phyloP scores from a whole-genome alignment of 2,329 filamentous ascomycete genomes.

The Aspergillus transmontanensis region DNA sequence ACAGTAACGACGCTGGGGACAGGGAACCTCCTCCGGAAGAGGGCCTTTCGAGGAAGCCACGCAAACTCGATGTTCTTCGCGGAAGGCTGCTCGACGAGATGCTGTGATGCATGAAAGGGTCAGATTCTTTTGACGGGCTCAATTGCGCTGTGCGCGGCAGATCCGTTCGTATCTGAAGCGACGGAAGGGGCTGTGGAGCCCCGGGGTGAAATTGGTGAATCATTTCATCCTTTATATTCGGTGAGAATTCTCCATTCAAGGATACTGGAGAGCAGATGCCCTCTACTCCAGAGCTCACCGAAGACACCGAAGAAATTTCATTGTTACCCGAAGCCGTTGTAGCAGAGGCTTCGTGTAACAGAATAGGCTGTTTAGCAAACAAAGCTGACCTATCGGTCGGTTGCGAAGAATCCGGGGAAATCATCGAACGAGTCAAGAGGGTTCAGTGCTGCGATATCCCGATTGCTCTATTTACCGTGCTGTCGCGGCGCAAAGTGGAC shows the following conservation, averaged over 20 bases:
- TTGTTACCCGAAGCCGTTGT: slow-evolving; percentile 21
- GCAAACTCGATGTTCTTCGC: slow-evolving; percentile 48
- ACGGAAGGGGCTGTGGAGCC: slow-evolving; percentile 22
- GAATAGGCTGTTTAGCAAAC: slow-evolving; percentile 13
- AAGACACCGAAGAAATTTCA: slow-evolving; percentile 16
- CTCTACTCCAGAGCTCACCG: slow-evolving; percentile 18
- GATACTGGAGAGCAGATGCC: slow-evolving; percentile 12
- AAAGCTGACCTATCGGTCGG: slow-evolving; percentile 30
- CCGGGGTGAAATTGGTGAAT: slow-evolving; percentile 10
- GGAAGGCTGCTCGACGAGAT: slow-evolving; percentile 46
- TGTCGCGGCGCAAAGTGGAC: slow-evolving; percentile 2
- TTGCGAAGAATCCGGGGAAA: slow-evolving; percentile 22
- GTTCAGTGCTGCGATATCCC: slow-evolving; percentile 8
- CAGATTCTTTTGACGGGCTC: slow-evolving; percentile 34
- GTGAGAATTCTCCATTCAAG: slow-evolving; percentile 6
- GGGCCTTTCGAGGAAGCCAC: slow-evolving; percentile 40
- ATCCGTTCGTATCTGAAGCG: slow-evolving; percentile 42
- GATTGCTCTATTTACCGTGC: slow-evolving; percentile 9
- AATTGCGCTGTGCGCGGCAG: slow-evolving; percentile 27
- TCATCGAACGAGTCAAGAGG: slow-evolving; percentile 25
- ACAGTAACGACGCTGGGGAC: slow-evolving; percentile 67
- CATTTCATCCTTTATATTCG: slow-evolving; percentile 15
- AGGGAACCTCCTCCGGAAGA: slow-evolving; percentile 47
- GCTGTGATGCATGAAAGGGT: slow-evolving; percentile 42
- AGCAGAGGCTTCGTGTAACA: slow-evolving; percentile 24